These are phyloP conservation scores for Myxozyma sirexii DNA, from an alignment of 805 yeast species.

Conservation along the genomic window DNA sequence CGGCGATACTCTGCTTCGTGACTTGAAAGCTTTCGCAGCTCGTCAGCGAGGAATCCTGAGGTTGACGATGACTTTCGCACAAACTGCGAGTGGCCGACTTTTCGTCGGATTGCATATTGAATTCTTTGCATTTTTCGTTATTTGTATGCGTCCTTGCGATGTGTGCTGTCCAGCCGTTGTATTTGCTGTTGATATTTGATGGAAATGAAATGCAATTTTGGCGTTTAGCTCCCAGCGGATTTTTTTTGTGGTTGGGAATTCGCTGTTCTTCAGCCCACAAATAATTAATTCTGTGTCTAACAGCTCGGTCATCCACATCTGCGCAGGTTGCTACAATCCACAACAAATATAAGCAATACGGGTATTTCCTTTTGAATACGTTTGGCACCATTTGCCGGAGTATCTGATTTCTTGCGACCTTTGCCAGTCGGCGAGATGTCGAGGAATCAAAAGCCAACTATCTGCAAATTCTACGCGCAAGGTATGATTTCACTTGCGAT, in stretches of 20 bases:
- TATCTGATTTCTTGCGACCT: too few relatives aligned
- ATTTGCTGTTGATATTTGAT: too few relatives aligned
- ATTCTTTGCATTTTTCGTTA: neutral
- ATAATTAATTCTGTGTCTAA: neutral
- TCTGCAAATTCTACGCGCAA: neutral
- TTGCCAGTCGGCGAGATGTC: neutral
- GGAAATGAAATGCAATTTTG: too few relatives aligned
- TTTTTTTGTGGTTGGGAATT: neutral
- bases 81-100: neutral
- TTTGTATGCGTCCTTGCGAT: too few relatives aligned
- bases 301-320: too few relatives aligned
- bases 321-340: too few relatives aligned
- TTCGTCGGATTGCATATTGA: neutral
- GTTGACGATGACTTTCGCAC: neutral
- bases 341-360: too few relatives aligned
- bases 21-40: neutral
- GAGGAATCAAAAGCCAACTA: neutral
- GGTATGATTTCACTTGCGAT: neutral
- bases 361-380: too few relatives aligned
- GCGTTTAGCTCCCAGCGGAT: too few relatives aligned
- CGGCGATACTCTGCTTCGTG: neutral
- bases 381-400: too few relatives aligned
- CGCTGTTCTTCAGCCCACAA: neutral
- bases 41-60: constrained; percentile 9
- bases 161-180: too few relatives aligned